Base-by-base conservation (phyloP, 179 eudicot species). In the Nepenthes alata region DNA sequence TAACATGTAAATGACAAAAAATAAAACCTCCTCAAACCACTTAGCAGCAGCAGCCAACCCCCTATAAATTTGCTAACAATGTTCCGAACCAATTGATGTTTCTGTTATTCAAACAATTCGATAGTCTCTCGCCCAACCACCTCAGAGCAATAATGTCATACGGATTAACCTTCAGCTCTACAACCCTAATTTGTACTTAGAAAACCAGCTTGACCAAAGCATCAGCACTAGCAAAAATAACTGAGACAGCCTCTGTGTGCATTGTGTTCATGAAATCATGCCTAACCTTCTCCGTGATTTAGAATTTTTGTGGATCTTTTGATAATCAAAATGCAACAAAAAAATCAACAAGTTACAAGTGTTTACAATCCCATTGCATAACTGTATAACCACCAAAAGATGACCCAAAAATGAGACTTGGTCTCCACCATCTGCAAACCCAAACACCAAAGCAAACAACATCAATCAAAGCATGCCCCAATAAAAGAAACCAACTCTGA, bases 41-140 rank as follows among this genome's bases (percentile, higher is more conserved):
- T 89, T 91, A 35, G 95, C 96, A 13, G 96, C 95, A 52, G 98
- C 95, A 6, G 98, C 87, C 69, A 91, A 72, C 12, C 93, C 93
- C 83, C 78, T 89, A 74, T 91, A 60, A 91, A 89, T 78, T 91
- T 91, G 63, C 76, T 84, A 5, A 95, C 98, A 61, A 91, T 86
- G 71, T 89, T 96, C 16, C 96, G 95, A 72, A 91, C 98, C 1
- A 96, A 88, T 14, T 89, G 68, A 39, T 96, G 95, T 55, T 81
- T 85, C 54, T 91, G 95, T 53, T 91, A 96, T 55, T 89, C 95
- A 4, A 84, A 68, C 73, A 91, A 72, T 75, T 81, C 81, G 15
- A 87, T 84, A 54, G 91, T 89, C 75, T 91, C 96, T 37, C 80
- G 70, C 12, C 82, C 84, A 56, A 91, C 88, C 85, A 63, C 84